Base-by-base conservation (phyloP, 164 flowering plant species). In the Aristolochia contorta region DNA sequence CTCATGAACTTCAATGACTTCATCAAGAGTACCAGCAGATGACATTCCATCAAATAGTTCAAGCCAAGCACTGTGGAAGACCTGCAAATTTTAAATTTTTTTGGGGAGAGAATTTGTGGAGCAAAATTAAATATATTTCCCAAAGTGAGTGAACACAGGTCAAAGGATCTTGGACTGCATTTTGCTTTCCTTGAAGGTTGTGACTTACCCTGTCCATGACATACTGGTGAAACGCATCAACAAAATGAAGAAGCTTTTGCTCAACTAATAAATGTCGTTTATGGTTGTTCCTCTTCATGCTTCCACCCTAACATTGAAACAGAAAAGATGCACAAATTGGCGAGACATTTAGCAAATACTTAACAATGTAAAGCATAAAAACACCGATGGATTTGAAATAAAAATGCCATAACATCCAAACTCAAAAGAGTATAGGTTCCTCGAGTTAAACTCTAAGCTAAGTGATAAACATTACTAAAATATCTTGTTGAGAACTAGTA, bases 151-250 rank as follows among this genome's bases (percentile, higher is more conserved):
- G 56, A 54, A 19, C 16, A 24, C 21, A 12, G 10, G 43, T 37
- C 9, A 50, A 32, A 9, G 41, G 8, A 47, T 24, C 12, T n/a
- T 37, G 43, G 43, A 37, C 43, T 37, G 7, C 43, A 37, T 37
- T 37, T 37, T 37, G 30, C 12, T 37, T 37, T 37, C 43, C 43
- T 37, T 10, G 7, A 37, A 37, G 9, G 10, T 10, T 37, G 43
- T 37, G 13, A 41, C 76, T 76, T 83, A 90, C 97, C 69, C 99
- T 82, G 73, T 94, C 99, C 99, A 94, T 91, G 57, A 94, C 97
- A 71, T 94, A 89, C 66, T 94, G 97, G 77, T 94, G 97, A 78
- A 94, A 89, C 50, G 93, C 96, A 79, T 94, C 99, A 46, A 93
- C 94, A 71, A 94, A 94, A 75, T 94, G 96, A 41, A 94, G 92